phyloP scores from a whole-genome alignment of 257 asterid species.

The Fraxinus americana region DNA sequence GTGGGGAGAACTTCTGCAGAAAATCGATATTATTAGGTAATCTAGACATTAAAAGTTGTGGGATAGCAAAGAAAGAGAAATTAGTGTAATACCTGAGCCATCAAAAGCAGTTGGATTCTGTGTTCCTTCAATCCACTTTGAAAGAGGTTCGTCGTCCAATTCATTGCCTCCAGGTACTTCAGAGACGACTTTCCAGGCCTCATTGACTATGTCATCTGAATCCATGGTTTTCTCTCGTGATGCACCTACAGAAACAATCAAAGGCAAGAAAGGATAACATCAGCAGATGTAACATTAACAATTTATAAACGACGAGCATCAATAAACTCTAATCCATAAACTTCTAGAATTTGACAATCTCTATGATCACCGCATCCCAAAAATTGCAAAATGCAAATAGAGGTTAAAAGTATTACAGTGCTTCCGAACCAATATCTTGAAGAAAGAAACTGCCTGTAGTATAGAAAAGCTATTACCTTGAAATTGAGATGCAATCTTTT shows the following conservation, averaged over 20 bases:
- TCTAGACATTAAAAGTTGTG: neutral
- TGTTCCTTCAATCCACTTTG: conserved; percentile 61
- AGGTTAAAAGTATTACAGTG: neutral
- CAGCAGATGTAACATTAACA: conserved; percentile 13
- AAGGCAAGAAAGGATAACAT: conserved; percentile 24
- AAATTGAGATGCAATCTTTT: conserved; percentile 35
- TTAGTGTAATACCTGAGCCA: conserved; percentile 46
- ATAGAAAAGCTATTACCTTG: conserved; percentile 32
- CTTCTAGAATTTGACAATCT: neutral
- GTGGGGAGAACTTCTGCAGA: conserved; percentile 39
- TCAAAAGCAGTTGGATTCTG: conserved; percentile 41
- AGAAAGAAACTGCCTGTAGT: neutral
- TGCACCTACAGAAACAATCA: conserved; percentile 40
- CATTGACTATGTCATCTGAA: conserved; percentile 20
- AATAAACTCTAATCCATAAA: neutral
- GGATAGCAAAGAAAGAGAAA: neutral
- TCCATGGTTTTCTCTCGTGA: conserved; percentile 29
- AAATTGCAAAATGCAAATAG: neutral
- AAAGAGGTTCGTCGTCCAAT: conserved; percentile 63
- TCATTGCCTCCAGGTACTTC: conserved; percentile 34
- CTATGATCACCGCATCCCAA: neutral
- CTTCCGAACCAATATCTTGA: neutral
- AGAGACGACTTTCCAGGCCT: conserved; percentile 22
- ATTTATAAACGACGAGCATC: conserved; percentile 12
- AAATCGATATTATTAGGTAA: conserved; percentile 14